Evolutionary conservation across 306 rosid genomes (phyloP), one percentile per base, ranked within the genome.

Genomic region (Begonia fuchsioides): DNA sequence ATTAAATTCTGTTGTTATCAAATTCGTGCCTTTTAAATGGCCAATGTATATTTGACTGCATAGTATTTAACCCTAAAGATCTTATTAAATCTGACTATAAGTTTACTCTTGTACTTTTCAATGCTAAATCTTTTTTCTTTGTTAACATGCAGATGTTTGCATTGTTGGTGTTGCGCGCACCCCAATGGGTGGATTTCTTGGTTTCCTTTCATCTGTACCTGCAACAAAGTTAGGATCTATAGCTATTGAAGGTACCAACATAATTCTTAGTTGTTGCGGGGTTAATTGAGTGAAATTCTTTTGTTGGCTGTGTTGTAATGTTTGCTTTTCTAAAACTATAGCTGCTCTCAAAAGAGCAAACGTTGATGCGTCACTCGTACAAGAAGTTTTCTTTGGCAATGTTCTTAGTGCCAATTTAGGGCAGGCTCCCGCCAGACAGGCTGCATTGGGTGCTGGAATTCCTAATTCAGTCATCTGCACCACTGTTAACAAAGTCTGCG

Each of bases 341-440:
- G 98, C 86, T 72, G 93, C 98, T 46, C 94, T 92, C 55, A 85
- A 86, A 54, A 75, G 94, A 55, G 95, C 98, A 12, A 80, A 81
- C 47, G 70, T 92, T 63, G 94, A 86, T 77, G 80, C 98, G 18
- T 65, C 93, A 57, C 83, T 75, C 55, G 98, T 92, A 2, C 62
- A 92, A 75, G 98, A 92, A 77, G 96, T 92, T 50, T 48, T 65
- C 73, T 92, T 92, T 15, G 96, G 96, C 68, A 92, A 92, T 54
- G 98, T 92, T 58, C 87, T 92, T 52, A 86, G 93, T 65, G 98
- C 98, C 47, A 92, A 92, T 70, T 76, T 92, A 72, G 98, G 98
- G 44, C 98, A 92, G 77, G 96, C 98, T 66, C 98, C 98, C 0
- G 98, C 98, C 44, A 82, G 98, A 60, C 98, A 92, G 61, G 98